phyloP scores from a whole-genome alignment of 2,329 filamentous ascomycete species.

The Diaporthe amygdali region DNA sequence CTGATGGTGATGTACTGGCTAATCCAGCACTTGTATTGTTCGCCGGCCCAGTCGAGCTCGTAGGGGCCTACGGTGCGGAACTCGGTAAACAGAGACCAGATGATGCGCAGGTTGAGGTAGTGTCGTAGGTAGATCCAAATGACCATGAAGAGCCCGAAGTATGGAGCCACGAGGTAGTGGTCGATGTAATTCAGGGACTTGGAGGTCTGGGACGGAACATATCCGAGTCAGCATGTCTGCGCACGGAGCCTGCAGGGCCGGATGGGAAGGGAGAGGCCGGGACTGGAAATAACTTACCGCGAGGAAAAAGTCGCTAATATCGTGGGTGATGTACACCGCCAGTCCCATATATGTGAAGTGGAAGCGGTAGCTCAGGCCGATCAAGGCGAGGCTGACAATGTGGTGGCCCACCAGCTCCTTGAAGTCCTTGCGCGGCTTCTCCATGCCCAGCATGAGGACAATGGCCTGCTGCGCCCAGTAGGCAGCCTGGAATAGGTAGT shows the following conservation, averaged over 20 bases:
- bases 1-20: conserved; percentile 70
- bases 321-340: conserved; percentile 92
- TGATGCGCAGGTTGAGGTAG: conserved; percentile 79
- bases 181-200: conserved; percentile 93
- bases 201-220: conserved; percentile 65
- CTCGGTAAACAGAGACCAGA: conserved; percentile 76
- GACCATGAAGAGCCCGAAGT: conserved; percentile 81
- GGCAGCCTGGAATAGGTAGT: conserved; percentile 91
- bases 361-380: conserved; percentile 88
- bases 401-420: conserved; percentile 92
- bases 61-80: conserved; percentile 78
- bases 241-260: not conserved
- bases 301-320: conserved; percentile 94
- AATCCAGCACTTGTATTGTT: conserved; percentile 79
- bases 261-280: not conserved
- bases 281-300: conserved; percentile 63
- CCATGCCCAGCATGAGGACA: conserved; percentile 82
- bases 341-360: conserved; percentile 96
- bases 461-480: conserved; percentile 97
- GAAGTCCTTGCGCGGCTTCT: conserved; percentile 95
- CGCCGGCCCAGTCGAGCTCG: conserved; percentile 75
- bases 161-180: conserved; percentile 76
- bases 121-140: conserved; percentile 92
- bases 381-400: conserved; percentile 84
- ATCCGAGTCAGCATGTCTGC: conserved; percentile 17